Percentiles rank a stretch among this genome's conserved stretches.
Evolutionary conservation across 805 yeast genomes (phyloP).

Genomic region (Cyberlindnera sargentensis): DNA sequence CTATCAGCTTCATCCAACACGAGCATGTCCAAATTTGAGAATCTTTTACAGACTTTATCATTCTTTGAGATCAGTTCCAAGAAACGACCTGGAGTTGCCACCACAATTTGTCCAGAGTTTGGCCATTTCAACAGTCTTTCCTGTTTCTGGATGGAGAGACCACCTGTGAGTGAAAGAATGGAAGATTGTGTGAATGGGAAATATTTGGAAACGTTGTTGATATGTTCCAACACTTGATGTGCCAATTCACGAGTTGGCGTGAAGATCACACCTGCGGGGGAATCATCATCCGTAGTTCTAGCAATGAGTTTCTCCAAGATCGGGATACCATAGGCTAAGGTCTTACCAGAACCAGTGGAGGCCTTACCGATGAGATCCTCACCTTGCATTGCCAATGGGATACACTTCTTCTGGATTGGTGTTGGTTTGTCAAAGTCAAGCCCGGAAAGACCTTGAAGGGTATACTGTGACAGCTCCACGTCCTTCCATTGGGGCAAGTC

Average conservation of each 20-base stretch:
- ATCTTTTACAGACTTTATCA: conserved; percentile 32
- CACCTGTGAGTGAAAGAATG: conserved; percentile 84
- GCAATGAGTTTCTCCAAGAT: conserved; percentile 60
- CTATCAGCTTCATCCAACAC: conserved; percentile 97
- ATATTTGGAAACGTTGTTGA: conserved; percentile 45
- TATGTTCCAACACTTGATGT: conserved; percentile 82
- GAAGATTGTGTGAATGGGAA: conserved; percentile 48
- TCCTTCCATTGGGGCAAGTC: conserved; percentile 58
- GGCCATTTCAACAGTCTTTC: conserved; percentile 62
- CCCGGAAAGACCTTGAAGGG: conserved; percentile 53
- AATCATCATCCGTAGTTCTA: conserved; percentile 16
- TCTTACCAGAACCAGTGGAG: conserved; percentile 96
- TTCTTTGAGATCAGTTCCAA: conserved; percentile 71
- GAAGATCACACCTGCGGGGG: conserved; percentile 73
- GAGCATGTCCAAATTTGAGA: conserved; percentile 39
- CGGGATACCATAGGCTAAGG: conserved; percentile 92
- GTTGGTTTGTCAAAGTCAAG: conserved; percentile 69
- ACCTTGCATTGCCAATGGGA: conserved; percentile 69
- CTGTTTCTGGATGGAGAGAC: conserved; percentile 90
- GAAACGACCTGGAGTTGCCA: conserved; percentile 95
- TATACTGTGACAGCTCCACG: conserved; percentile 41
- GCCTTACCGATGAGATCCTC: conserved; percentile 92
- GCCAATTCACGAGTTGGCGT: conserved; percentile 97
- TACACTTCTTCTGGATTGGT: conserved; percentile 68
- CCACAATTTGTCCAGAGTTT: conserved; percentile 67